Conservation (phyloP, 2,329 filamentous ascomycete genomes). For the Aureobasidium uvarum region DNA sequence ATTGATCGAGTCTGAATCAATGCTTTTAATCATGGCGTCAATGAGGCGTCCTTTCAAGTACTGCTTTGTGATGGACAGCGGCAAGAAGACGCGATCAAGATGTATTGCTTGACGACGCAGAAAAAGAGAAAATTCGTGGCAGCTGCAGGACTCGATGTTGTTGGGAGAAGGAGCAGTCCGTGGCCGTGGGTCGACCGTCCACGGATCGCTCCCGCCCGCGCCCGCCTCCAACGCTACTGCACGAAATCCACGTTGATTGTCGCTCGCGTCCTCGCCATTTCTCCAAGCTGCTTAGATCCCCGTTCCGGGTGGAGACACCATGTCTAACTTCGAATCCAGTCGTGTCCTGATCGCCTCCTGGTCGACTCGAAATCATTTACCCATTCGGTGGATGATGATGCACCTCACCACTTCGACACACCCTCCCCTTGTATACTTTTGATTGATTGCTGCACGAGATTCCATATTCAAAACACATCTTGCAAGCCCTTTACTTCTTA, state of each 20-base stretch:
- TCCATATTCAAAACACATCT: constrained; percentile 22
- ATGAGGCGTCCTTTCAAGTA: not conserved
- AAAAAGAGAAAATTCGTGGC: not conserved
- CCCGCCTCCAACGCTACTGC: constrained; percentile 10
- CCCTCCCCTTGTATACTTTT: constrained; percentile 5
- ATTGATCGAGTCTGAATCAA: constrained; percentile 22
- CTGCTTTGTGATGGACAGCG: not conserved
- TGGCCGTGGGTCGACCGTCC: constrained; percentile 1
- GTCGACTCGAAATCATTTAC: constrained; percentile 7
- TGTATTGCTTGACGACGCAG: not conserved
- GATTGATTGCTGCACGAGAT: constrained; percentile 11
- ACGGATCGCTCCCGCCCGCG: constrained; percentile 16
- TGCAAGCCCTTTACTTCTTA: not conserved
- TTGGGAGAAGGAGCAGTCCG: constrained; percentile 12
- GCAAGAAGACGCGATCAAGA: constrained; percentile 6
- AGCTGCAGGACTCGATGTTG: constrained; percentile 22
- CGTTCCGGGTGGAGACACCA: constrained; percentile 12
- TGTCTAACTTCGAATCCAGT: constrained; percentile 13
- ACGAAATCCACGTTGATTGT: constrained; percentile 18
- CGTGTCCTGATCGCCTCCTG: not conserved
- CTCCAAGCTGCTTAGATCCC: constrained; percentile 2
- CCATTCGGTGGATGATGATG: not conserved
- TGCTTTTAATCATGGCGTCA: constrained; percentile 13
- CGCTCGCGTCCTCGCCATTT: constrained; percentile 9
- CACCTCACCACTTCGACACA: constrained; percentile 6